These are phyloP conservation scores for Penicillium sp. DNA, from an alignment of 2,329 filamentous ascomycete species.

Conservation along the genomic window DNA sequence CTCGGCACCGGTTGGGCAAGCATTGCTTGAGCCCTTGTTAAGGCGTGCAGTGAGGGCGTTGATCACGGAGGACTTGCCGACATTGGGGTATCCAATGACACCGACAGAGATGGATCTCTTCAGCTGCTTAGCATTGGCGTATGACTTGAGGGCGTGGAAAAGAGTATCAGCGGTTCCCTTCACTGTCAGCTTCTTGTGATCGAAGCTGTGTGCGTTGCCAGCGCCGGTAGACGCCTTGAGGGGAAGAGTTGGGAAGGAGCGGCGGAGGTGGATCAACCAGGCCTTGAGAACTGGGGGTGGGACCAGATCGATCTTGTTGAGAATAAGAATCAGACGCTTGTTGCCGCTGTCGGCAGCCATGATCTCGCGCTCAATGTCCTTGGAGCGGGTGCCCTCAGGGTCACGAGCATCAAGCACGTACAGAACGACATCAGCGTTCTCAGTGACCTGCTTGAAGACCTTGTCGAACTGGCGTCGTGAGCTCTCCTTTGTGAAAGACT, in stretches of 20 bases:
- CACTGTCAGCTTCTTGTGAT: constrained; percentile 85
- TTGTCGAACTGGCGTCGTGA: constrained; percentile 92
- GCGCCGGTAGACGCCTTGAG: constrained; percentile 81
- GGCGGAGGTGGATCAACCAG: constrained; percentile 81
- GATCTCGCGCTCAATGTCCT: constrained; percentile 85
- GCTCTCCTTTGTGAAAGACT: constrained; percentile 51
- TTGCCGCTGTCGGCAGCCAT: constrained; percentile 82
- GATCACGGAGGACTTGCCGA: constrained; percentile 95
- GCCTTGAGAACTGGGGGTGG: constrained; percentile 77
- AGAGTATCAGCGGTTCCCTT: constrained; percentile 82
- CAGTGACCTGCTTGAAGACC: constrained; percentile 90
- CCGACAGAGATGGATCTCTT: constrained; percentile 90
- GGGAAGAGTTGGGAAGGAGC: constrained; percentile 88
- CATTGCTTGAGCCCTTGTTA: constrained; percentile 61
- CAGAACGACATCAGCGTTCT: constrained; percentile 84
- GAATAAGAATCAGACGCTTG: constrained; percentile 84
- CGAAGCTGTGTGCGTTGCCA: constrained; percentile 84
- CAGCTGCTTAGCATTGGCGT: constrained; percentile 76
- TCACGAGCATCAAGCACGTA: constrained; percentile 93
- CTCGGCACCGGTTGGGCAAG: constrained; percentile 86
- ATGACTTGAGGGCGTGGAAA: constrained; percentile 87
- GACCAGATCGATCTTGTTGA: constrained; percentile 95
- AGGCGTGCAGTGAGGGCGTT: constrained; percentile 83
- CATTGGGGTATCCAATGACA: constrained; percentile 93
- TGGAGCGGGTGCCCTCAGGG: constrained; percentile 85